Conservation (phyloP, 495 filamentous ascomycete species). For the Tuber microsphaerosporum region DNA sequence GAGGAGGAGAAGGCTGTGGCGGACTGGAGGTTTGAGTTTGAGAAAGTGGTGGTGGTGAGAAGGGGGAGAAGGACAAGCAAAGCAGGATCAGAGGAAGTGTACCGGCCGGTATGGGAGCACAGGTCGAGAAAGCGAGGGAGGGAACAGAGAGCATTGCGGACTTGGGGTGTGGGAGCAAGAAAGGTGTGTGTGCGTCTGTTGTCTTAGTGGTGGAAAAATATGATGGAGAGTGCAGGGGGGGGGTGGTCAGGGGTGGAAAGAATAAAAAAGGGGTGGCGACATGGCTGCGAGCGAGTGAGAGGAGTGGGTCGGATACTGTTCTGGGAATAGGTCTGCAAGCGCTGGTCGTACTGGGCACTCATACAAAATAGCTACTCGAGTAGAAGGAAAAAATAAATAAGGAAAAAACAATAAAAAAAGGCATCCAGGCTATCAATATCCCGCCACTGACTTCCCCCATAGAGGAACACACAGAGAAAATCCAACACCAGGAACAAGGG, state of each 20-base stretch:
- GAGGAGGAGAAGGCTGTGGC: constrained; percentile 26
- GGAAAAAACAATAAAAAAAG: constrained; percentile 44
- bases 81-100: constrained; percentile 39
- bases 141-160: constrained; percentile 42
- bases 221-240: constrained; percentile 44
- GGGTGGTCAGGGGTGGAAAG: constrained; percentile 33
- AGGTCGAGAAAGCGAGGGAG: constrained; percentile 43
- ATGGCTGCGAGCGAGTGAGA: constrained; percentile 32
- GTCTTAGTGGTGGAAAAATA: constrained; percentile 44
- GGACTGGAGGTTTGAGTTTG: constrained; percentile 9
- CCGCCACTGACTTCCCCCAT: constrained; percentile 18
- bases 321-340: constrained; percentile 38
- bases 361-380: constrained; percentile 14
- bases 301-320: constrained; percentile 29
- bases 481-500: constrained; percentile 20
- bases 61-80: constrained; percentile 38
- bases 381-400: constrained; percentile 36
- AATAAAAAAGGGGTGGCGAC: constrained; percentile 38
- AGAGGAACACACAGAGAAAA: constrained; percentile 13
- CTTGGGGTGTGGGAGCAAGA: constrained; percentile 41
- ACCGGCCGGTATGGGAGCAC: constrained; percentile 43
- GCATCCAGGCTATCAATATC: constrained; percentile 43
- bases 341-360: constrained; percentile 28
- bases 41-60: constrained; percentile 10
- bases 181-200: constrained; percentile 26